These are phyloP conservation scores for Pyricularia sp. DNA, from an alignment of 2,329 filamentous ascomycete species.

Conservation along the genomic window DNA sequence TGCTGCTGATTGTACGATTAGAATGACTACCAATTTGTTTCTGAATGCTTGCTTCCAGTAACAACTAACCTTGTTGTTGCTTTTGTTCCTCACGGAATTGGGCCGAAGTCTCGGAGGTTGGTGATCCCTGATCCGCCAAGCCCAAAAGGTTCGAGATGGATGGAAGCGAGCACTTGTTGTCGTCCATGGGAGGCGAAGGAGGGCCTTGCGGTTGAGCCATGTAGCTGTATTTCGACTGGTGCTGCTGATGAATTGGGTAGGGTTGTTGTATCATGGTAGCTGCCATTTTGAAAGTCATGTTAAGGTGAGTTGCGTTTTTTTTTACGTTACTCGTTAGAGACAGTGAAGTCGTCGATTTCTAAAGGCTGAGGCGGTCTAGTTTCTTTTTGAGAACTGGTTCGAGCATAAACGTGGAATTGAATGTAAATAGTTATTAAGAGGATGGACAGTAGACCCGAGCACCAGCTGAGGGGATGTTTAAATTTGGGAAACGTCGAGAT, in stretches of 20 bases:
- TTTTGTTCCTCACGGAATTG: slow-evolving; percentile 22
- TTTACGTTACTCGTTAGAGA: not conserved
- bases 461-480: slow-evolving; percentile 5
- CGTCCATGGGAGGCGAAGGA: slow-evolving; percentile 68
- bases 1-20: slow-evolving; percentile 11
- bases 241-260: slow-evolving; percentile 30
- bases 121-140: slow-evolving; percentile 63
- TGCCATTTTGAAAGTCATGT: slow-evolving; percentile 27
- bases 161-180: slow-evolving; percentile 74
- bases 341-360: not conserved
- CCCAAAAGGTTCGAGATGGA: slow-evolving; percentile 88
- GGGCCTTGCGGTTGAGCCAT: slow-evolving; percentile 48
- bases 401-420: not conserved
- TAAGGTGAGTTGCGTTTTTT: not conserved
- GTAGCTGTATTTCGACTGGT: slow-evolving; percentile 42
- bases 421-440: slow-evolving; percentile 4
- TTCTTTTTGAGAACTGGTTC: not conserved
- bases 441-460: slow-evolving; percentile 3
- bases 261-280: slow-evolving; percentile 30
- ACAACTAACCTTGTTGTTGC: slow-evolving; percentile 13
- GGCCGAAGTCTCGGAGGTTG: slow-evolving; percentile 43
- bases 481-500: not conserved
- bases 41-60: slow-evolving; percentile 10
- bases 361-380: not conserved
- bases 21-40: slow-evolving; percentile 9